phyloP scores from a whole-genome alignment of 1,284 basidiomycete species.

The Rhizopogon hawkerae region DNA sequence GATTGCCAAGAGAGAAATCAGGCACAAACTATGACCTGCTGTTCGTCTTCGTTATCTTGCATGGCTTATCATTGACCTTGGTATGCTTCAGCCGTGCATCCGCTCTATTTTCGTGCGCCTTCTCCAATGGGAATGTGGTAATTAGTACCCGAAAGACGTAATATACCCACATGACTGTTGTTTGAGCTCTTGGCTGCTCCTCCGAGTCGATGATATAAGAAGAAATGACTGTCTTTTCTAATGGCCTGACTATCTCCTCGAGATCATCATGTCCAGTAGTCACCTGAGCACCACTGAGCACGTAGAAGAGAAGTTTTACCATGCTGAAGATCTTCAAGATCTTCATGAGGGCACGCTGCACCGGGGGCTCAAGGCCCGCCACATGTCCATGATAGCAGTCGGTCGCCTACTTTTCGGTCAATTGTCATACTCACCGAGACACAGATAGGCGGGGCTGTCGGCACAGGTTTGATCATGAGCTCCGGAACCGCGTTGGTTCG shows the following conservation, averaged over 20 bases:
- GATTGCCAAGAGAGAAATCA: conserved; percentile 56
- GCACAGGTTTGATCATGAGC: conserved; percentile 74
- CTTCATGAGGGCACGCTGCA: conserved; percentile 1
- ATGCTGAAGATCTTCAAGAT: conserved; percentile 2
- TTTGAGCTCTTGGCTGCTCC: background rate
- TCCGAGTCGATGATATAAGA: too few relatives aligned
- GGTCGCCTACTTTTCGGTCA: conserved; percentile 12
- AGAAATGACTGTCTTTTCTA: too few relatives aligned
- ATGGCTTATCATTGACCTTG: background rate
- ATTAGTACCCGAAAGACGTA: background rate
- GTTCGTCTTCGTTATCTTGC: background rate
- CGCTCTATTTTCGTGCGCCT: background rate
- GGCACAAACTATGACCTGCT: conserved; percentile 43
- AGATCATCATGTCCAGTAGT: background rate
- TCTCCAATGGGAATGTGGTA: background rate
- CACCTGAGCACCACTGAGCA: background rate
- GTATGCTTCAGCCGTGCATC: background rate
- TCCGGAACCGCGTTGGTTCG: conserved; percentile 43
- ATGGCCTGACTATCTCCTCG: background rate
- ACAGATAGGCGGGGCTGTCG: conserved; percentile 52
- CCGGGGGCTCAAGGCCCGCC: conserved; percentile 55
- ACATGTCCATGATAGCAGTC: conserved; percentile 67
- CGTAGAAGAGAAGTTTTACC: conserved; percentile 3
- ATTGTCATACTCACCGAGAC: conserved; percentile 1
- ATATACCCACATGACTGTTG: background rate